Conservation (phyloP, 2,329 filamentous ascomycete species). For the Diaporthe caulivora region DNA sequence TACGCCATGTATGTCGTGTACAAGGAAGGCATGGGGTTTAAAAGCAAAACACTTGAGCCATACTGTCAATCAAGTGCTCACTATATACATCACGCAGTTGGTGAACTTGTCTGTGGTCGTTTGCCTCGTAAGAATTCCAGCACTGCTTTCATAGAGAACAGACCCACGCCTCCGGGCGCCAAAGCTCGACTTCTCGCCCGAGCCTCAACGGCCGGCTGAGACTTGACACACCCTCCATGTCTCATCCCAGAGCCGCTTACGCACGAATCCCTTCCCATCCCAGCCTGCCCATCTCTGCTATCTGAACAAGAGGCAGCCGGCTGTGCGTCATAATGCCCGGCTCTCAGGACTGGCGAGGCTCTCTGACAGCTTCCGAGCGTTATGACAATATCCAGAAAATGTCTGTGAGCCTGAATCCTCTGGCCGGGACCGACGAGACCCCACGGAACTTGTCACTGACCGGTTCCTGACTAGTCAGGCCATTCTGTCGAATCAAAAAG, state of each 20-base stretch:
- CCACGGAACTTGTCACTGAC: not conserved
- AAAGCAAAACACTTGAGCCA: too few relatives aligned
- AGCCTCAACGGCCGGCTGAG: slow-evolving; percentile 28
- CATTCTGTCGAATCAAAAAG: slow-evolving; percentile 40
- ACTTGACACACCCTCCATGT: slow-evolving; percentile 22
- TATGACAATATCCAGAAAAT: slow-evolving; percentile 73
- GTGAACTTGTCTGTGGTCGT: not conserved
- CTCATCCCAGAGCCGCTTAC: slow-evolving; percentile 12
- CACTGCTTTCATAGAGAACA: not conserved
- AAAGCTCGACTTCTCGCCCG: not conserved
- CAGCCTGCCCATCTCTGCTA: too few relatives aligned
- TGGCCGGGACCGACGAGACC: too few relatives aligned
- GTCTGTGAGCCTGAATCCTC: slow-evolving; percentile 56
- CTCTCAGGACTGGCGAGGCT: slow-evolving; percentile 60
- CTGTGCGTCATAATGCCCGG: slow-evolving; percentile 40
- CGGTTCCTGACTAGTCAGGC: slow-evolving; percentile 39
- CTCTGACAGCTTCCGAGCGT: slow-evolving; percentile 69
- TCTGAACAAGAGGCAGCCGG: not conserved
- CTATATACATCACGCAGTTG: not conserved
- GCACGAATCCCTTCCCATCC: slow-evolving; percentile 5
- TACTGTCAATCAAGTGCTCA: not conserved
- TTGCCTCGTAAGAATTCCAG: too few relatives aligned
- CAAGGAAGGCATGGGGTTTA: too few relatives aligned
- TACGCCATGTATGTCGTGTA: too few relatives aligned
- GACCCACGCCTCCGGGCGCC: slow-evolving; percentile 15